Percentiles rank a stretch among this genome's conserved stretches.
These are phyloP conservation scores for Glycine tomentella DNA, from an alignment of 306 rosid species.

Conservation along the genomic window DNA sequence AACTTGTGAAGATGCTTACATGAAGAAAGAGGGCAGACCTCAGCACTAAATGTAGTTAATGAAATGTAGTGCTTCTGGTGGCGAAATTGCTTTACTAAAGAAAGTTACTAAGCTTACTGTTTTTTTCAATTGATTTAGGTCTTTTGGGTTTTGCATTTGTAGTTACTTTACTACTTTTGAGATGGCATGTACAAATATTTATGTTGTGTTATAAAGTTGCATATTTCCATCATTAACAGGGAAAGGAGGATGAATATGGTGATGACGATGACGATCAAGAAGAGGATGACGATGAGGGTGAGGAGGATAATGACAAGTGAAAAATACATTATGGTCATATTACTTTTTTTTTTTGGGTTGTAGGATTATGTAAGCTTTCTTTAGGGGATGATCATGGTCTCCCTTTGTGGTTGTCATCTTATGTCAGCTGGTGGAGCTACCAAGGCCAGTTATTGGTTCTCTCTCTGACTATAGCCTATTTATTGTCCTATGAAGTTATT, in stretches of 20 bases:
- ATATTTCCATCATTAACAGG: constrained; percentile 52
- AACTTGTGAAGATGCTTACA: not conserved
- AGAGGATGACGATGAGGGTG: constrained; percentile 44
- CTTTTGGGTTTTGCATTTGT: not conserved
- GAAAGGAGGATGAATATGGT: constrained; percentile 72
- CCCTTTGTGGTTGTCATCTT: constrained; percentile 44
- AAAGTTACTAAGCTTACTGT: not conserved
- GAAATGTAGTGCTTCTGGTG: not conserved
- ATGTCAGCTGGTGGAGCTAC: constrained; percentile 48
- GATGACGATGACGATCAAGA: constrained; percentile 56
- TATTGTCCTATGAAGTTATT: constrained; percentile 48
- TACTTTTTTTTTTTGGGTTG: constrained; percentile 45
- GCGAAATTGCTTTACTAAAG: constrained; percentile 2
- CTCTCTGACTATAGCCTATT: constrained; percentile 33
- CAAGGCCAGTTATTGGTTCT: constrained; percentile 47
- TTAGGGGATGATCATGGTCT: constrained; percentile 49
- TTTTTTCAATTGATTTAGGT: not conserved
- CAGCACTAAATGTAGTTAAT: not conserved
- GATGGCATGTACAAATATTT: not conserved
- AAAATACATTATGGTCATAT: constrained; percentile 28
- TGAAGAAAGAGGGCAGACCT: not conserved
- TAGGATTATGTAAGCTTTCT: constrained; percentile 63
- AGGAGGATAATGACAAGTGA: constrained; percentile 72
- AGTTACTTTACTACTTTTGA: not conserved
- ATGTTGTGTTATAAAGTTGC: not conserved